These are phyloP conservation scores for Glycine tomentella DNA, from an alignment of 306 rosid genomes.

Conservation along the genomic window DNA sequence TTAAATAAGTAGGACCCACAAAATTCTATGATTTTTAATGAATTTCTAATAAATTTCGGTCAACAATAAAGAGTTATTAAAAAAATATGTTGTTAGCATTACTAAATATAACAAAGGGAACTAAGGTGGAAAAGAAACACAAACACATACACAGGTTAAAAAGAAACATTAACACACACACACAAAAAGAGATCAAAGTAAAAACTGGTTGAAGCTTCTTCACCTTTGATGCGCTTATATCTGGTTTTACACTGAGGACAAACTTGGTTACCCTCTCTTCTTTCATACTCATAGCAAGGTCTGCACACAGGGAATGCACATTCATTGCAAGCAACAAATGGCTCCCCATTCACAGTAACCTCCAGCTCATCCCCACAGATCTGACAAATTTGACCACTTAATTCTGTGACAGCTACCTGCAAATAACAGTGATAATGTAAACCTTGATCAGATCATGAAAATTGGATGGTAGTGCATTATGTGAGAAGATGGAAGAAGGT, in stretches of 20 bases:
- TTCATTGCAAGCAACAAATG: slow-evolving; percentile 93
- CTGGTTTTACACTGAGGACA: slow-evolving; percentile 97
- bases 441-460: slow-evolving; percentile 42
- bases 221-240: slow-evolving; percentile 85
- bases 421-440: slow-evolving; percentile 36
- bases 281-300: slow-evolving; percentile 92
- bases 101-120: neutral
- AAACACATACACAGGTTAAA: slow-evolving; percentile 2
- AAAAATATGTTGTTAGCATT: neutral
- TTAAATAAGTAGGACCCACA: neutral
- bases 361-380: slow-evolving; percentile 96
- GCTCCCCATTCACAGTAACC: slow-evolving; percentile 75
- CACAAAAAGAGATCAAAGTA: neutral
- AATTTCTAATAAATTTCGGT: neutral
- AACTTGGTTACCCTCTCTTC: slow-evolving; percentile 91
- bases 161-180: neutral
- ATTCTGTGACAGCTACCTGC: slow-evolving; percentile 79
- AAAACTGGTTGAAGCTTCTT: neutral
- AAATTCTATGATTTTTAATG: neutral
- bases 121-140: neutral
- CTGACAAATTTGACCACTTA: slow-evolving; percentile 92
- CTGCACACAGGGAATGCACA: slow-evolving; percentile 96
- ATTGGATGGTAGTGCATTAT: slow-evolving; percentile 1
- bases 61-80: neutral
- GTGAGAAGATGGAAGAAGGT: neutral